These are phyloP conservation scores for Naematelia encephala DNA, from an alignment of 768 basidiomycete species.

Conservation along the genomic window DNA sequence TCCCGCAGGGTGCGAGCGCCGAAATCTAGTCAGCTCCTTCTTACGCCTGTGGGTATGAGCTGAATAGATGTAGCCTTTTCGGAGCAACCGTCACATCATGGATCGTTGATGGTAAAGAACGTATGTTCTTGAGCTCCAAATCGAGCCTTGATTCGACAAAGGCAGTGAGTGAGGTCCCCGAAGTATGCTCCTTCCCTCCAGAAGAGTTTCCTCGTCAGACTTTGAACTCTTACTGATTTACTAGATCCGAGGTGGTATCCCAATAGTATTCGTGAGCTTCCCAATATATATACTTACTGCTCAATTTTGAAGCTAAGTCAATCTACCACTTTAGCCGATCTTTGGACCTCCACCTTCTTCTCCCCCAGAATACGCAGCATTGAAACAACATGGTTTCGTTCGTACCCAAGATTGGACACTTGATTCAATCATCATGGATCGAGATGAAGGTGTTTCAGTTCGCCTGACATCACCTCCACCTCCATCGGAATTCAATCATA, in stretches of 20 bases:
- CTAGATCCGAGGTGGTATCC: slow-evolving; percentile 53
- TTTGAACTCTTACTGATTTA: slow-evolving; percentile 2
- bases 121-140: slow-evolving; percentile 77
- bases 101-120: slow-evolving; percentile 62
- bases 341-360: slow-evolving; percentile 73
- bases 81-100: slow-evolving; percentile 87
- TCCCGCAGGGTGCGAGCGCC: slow-evolving; percentile 27
- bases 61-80: slow-evolving; percentile 55
- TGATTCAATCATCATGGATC: slow-evolving; percentile 63
- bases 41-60: slow-evolving; percentile 5
- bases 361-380: slow-evolving; percentile 59
- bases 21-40: slow-evolving; percentile 42
- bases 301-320: not conserved
- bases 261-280: slow-evolving; percentile 60
- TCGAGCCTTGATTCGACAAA: slow-evolving; percentile 76
- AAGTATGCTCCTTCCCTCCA: not conserved
- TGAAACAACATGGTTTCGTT: slow-evolving; percentile 89
- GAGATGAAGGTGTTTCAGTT: slow-evolving; percentile 69
- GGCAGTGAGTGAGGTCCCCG: slow-evolving; percentile 56
- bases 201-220: too few species aligned
- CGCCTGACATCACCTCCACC: slow-evolving; percentile 65
- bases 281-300: not conserved
- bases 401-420: slow-evolving; percentile 72
- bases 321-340: slow-evolving; percentile 58
- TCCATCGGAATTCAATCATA: slow-evolving; percentile 62